Base-by-base conservation (phyloP, 257 asterid species). In the Thymus mandschuricus region DNA sequence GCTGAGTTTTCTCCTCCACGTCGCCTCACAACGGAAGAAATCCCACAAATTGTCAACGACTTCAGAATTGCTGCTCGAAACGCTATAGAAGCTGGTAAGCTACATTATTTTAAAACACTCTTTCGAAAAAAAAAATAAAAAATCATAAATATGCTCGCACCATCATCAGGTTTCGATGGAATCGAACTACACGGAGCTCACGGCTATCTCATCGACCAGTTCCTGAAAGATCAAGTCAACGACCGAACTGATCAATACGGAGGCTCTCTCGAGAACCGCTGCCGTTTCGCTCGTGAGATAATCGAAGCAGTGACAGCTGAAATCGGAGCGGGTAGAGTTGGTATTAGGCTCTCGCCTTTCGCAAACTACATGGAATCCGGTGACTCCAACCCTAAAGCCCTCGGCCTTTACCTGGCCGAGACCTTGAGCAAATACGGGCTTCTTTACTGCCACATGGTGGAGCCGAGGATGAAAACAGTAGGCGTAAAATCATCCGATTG, bases 121-220 rank as follows among this genome's bases (percentile, higher is more conserved):
- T 21, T 52, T 11, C 10, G 45, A 15, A 30, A 50, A 5, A 38
- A 38, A 38, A 38, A 4, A 38, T 38, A 38, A 38, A 38, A 4
- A 38, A 4, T 38, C 7, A 38, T 7, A 38, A 4, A 38, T 5
- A 13, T 55, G 3, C 21, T 27, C 8, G 21, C 49, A 3, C 33
- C 44, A 2, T 30, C 10, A 13, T 55, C 80, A 89, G 96, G 92
- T 30, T 87, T 91, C 29, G 96, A 91, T 58, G 96, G 97, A 64
- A 77, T 92, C 29, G 96, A 92, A 82, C 75, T 89, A 70, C 96
- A 89, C 2, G 96, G 93, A 2, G 96, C 93, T 8, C 85, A 86
- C 10, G 96, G 96, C 29, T 91, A 78, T 30, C 84, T 86, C 29
- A 75, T 89, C 10, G 96, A 91, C 60, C 93, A 91, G 74, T 89